These are phyloP conservation scores for Debaryomyces sp. DNA, from an alignment of 1,139 yeast genomes.

Conservation along the genomic window DNA sequence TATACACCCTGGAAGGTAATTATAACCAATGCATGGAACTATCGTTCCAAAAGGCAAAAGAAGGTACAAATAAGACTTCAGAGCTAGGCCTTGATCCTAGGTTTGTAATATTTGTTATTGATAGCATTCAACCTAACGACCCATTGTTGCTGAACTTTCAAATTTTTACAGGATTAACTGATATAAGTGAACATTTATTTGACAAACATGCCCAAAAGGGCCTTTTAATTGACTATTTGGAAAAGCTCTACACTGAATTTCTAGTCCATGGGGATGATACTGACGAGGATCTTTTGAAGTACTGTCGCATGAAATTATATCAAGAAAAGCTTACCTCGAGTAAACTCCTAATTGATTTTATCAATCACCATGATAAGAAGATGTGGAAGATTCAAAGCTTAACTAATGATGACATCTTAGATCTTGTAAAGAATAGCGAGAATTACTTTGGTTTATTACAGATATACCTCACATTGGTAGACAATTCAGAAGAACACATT, in stretches of 20 bases:
- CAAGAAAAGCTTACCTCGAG: neutral
- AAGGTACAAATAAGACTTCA: neutral
- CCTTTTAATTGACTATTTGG: neutral
- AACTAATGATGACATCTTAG: neutral
- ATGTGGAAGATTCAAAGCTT: slow-evolving; percentile 4
- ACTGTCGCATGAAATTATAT: neutral
- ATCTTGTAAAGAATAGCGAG: slow-evolving; percentile 6
- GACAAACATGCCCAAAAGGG: neutral
- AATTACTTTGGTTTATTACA: slow-evolving; percentile 11
- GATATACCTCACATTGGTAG: slow-evolving; percentile 10
- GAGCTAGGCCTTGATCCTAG: slow-evolving; percentile 18
- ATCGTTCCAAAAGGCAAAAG: slow-evolving; percentile 15
- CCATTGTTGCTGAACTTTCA: slow-evolving; percentile 1
- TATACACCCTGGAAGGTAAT: slow-evolving; percentile 9
- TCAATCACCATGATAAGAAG: slow-evolving; percentile 1
- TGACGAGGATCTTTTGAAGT: neutral
- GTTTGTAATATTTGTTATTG: slow-evolving; percentile 16
- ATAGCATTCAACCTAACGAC: neutral
- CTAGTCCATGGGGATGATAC: neutral
- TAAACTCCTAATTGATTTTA: neutral
- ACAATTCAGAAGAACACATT: neutral
- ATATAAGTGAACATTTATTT: slow-evolving; percentile 3
- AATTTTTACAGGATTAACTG: slow-evolving; percentile 6
- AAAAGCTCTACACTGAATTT: neutral
- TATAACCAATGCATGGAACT: slow-evolving; percentile 13